These are phyloP conservation scores for Apophysomyces trapeziformis DNA, from an alignment of 371 early-diverging fungal genomes.

Conservation along the genomic window DNA sequence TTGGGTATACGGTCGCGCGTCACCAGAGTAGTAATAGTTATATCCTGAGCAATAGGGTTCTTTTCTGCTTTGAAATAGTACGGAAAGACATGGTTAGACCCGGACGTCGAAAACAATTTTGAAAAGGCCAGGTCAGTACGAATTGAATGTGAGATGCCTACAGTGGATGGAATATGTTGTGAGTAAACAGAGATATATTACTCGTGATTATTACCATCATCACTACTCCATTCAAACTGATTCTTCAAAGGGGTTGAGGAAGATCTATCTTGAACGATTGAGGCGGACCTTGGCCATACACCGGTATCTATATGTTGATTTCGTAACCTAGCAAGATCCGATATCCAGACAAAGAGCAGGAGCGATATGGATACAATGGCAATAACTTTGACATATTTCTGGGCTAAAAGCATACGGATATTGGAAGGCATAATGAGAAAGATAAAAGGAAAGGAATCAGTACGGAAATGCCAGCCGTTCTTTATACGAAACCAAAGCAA, in stretches of 20 bases:
- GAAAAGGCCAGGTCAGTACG: conserved; percentile 18
- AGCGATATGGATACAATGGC: background rate
- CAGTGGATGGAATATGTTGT: background rate
- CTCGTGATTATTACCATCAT: background rate
- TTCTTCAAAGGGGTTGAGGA: background rate
- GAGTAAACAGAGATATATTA: background rate
- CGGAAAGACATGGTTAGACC: conserved; percentile 49
- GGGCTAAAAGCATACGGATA: background rate
- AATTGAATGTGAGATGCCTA: background rate
- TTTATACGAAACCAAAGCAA: background rate
- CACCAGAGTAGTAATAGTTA: conserved; percentile 51
- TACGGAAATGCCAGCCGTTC: conserved; percentile 2
- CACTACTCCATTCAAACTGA: background rate
- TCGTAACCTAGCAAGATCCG: background rate
- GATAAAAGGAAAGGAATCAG: background rate
- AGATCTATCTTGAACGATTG: background rate
- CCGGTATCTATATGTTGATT: background rate
- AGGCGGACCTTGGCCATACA: background rate
- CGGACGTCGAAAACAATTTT: conserved; percentile 45
- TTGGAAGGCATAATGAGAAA: background rate
- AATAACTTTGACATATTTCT: background rate
- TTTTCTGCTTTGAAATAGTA: conserved; percentile 44
- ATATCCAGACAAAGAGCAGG: background rate
- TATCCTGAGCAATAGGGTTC: conserved; percentile 39
- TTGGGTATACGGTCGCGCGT: conserved; percentile 43